These are phyloP conservation scores for Alnus rubra DNA, from an alignment of 306 rosid genomes.

Conservation along the genomic window DNA sequence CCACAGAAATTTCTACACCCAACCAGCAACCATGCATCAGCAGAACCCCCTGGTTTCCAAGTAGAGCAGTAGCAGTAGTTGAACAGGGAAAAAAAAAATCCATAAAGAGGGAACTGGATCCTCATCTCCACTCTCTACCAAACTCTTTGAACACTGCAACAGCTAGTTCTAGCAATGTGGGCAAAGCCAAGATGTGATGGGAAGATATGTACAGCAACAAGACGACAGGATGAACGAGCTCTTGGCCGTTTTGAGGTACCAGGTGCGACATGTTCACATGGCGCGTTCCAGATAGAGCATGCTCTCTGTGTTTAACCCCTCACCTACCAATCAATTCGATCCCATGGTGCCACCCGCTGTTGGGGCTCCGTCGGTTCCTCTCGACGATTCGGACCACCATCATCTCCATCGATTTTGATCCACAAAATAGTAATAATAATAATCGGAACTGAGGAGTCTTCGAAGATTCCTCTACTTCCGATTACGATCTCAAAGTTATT, in stretches of 20 bases:
- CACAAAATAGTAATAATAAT: slow-evolving; percentile 1
- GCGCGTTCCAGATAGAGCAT: slow-evolving; percentile 55
- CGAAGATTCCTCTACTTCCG: slow-evolving; percentile 51
- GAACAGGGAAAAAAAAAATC: not conserved
- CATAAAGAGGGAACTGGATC: slow-evolving; percentile 68
- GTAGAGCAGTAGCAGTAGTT: not conserved
- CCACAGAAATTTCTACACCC: too few relatives aligned
- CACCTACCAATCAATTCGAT: slow-evolving; percentile 37
- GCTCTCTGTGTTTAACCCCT: slow-evolving; percentile 56
- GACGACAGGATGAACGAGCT: slow-evolving; percentile 84
- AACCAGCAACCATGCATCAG: too few relatives aligned
- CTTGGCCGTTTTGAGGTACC: slow-evolving; percentile 79
- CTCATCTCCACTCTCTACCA: slow-evolving; percentile 28
- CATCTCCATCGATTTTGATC: slow-evolving; percentile 44
- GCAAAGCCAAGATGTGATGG: slow-evolving; percentile 61
- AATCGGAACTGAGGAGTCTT: slow-evolving; percentile 18
- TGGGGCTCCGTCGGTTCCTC: not conserved
- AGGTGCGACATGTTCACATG: slow-evolving; percentile 76
- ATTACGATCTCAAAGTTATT: slow-evolving; percentile 74
- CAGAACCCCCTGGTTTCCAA: slow-evolving; percentile 9
- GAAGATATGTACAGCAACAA: slow-evolving; percentile 39
- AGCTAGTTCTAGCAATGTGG: not conserved
- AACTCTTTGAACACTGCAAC: slow-evolving; percentile 31
- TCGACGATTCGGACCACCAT: slow-evolving; percentile 52
- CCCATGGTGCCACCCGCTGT: slow-evolving; percentile 19